These are phyloP conservation scores for Cucurbita pepo DNA, from an alignment of 306 rosid species.

Conservation along the genomic window DNA sequence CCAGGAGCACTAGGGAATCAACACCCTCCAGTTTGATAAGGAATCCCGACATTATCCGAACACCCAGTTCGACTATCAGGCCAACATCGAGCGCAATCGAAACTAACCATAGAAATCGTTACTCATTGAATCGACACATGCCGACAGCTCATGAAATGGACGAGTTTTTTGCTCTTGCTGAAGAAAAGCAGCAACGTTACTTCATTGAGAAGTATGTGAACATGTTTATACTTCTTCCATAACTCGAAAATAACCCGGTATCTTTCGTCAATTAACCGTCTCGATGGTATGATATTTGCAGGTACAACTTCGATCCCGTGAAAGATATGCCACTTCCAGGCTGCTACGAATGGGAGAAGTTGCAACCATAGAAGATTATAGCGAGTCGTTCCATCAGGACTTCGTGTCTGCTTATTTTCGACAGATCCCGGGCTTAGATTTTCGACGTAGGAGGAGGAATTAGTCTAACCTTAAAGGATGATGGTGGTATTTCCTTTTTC, in stretches of 20 bases:
- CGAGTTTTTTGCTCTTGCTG: slow-evolving; percentile 64
- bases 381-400: slow-evolving; percentile 26
- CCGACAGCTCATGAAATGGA: slow-evolving; percentile 69
- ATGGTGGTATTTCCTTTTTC: slow-evolving; percentile 84
- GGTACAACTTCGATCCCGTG: slow-evolving; percentile 92
- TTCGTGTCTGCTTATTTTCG: slow-evolving; percentile 22
- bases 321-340: slow-evolving; percentile 73
- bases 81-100: slow-evolving; percentile 38
- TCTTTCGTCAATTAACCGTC: background rate
- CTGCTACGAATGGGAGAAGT: slow-evolving; percentile 68
- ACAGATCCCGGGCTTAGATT: slow-evolving; percentile 16
- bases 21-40: slow-evolving; percentile 81
- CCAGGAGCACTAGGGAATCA: slow-evolving; percentile 80
- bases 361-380: slow-evolving; percentile 31
- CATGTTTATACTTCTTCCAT: background rate
- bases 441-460: slow-evolving; percentile 44
- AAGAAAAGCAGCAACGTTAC: slow-evolving; percentile 48
- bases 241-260: background rate
- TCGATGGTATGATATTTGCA: slow-evolving; percentile 24
- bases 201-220: slow-evolving; percentile 64
- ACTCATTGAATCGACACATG: slow-evolving; percentile 36
- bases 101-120: slow-evolving; percentile 29
- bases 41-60: slow-evolving; percentile 41
- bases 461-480: slow-evolving; percentile 54
- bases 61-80: slow-evolving; percentile 82